These are phyloP conservation scores for Canavalia gladiata DNA, from an alignment of 306 rosid genomes.

Conservation along the genomic window DNA sequence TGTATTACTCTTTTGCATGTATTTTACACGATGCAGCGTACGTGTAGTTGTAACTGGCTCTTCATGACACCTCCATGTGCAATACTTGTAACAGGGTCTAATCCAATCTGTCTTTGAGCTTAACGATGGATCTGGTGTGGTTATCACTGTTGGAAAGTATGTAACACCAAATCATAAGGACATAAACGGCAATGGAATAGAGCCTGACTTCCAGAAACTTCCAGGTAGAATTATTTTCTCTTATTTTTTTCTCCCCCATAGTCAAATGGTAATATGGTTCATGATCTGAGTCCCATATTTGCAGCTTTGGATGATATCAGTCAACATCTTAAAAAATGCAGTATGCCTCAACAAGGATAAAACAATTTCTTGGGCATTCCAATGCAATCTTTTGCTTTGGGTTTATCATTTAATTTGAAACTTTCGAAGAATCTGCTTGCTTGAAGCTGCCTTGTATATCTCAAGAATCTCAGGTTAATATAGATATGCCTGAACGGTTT, in stretches of 20 bases:
- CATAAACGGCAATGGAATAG: slow-evolving; percentile 93
- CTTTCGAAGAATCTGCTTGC: slow-evolving; percentile 30
- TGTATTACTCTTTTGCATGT: slow-evolving; percentile 22
- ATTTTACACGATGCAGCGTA: neutral
- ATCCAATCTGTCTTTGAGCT: slow-evolving; percentile 98
- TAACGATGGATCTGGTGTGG: slow-evolving; percentile 93
- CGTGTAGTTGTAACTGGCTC: slow-evolving; percentile 4
- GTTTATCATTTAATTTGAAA: slow-evolving; percentile 14
- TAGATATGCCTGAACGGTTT: slow-evolving; percentile 34
- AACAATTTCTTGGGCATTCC: slow-evolving; percentile 43
- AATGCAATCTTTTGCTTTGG: slow-evolving; percentile 37
- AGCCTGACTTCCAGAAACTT: slow-evolving; percentile 83
- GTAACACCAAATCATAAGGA: slow-evolving; percentile 91
- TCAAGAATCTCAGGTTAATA: slow-evolving; percentile 27
- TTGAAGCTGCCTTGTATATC: slow-evolving; percentile 37
- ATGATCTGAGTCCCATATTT: slow-evolving; percentile 45
- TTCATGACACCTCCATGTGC: slow-evolving; percentile 36
- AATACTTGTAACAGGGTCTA: slow-evolving; percentile 69
- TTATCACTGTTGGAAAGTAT: slow-evolving; percentile 93
- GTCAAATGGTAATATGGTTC: slow-evolving; percentile 27
- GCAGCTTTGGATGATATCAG: slow-evolving; percentile 85
- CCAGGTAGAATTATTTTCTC: slow-evolving; percentile 65
- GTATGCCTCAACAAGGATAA: slow-evolving; percentile 63
- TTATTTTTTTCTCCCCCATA: neutral
- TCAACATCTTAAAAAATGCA: slow-evolving; percentile 72